Evolutionary conservation across 2,329 filamentous ascomycete genomes (phyloP).

Genomic region (Aspergillus cejpii): DNA sequence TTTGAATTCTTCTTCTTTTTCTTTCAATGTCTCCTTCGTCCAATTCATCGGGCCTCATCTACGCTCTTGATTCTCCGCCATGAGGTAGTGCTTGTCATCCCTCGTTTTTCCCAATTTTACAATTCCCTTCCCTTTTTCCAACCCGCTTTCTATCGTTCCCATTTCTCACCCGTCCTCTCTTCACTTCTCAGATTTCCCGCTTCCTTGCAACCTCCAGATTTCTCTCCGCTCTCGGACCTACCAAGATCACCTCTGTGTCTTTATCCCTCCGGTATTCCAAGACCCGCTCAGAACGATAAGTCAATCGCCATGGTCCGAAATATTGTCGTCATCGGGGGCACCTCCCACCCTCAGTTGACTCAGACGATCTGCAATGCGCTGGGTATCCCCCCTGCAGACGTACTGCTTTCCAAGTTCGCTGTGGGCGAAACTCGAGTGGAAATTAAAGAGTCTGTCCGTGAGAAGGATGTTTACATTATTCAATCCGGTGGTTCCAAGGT

Average conservation of each 20-base stretch:
- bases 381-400: slow-evolving; percentile 75
- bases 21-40: slow-evolving; percentile 19
- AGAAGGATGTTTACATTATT: slow-evolving; percentile 98
- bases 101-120: slow-evolving; percentile 13
- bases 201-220: slow-evolving; percentile 23
- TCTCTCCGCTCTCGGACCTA: slow-evolving; percentile 20
- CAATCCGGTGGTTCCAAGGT: slow-evolving; percentile 87
- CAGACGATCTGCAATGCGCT: slow-evolving; percentile 83
- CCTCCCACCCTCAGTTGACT: slow-evolving; percentile 81
- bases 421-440: slow-evolving; percentile 93
- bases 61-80: slow-evolving; percentile 22
- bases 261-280: slow-evolving; percentile 12
- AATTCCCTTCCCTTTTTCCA: slow-evolving; percentile 8
- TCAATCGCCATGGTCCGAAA: slow-evolving; percentile 71
- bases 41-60: slow-evolving; percentile 16
- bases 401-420: slow-evolving; percentile 84
- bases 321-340: slow-evolving; percentile 87
- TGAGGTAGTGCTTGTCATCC: slow-evolving; percentile 30
- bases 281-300: slow-evolving; percentile 8
- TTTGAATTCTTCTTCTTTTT: slow-evolving; percentile 16
- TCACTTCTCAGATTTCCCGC: slow-evolving; percentile 27
- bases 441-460: slow-evolving; percentile 91
- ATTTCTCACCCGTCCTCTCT: slow-evolving; percentile 18
- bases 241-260: slow-evolving; percentile 12
- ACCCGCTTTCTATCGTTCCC: slow-evolving; percentile 13